Evolutionary conservation across 345 rosid species (phyloP).

Genomic region (Syzygium grande): DNA sequence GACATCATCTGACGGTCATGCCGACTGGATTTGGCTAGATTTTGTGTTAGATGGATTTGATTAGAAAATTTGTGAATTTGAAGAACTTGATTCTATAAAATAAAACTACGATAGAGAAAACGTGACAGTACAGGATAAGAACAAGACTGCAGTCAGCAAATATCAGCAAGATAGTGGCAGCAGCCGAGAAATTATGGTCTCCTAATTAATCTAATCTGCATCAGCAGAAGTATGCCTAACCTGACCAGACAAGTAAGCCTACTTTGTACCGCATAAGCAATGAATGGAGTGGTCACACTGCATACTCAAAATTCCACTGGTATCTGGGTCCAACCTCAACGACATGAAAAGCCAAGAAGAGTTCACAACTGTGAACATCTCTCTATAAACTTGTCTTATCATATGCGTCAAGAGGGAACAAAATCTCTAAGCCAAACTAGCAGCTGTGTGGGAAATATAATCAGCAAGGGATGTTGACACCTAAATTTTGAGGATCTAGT

Average conservation of each 20-base stretch:
- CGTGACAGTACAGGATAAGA: background rate
- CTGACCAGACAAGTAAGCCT: constrained; percentile 91
- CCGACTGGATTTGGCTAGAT: background rate
- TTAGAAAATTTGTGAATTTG: background rate
- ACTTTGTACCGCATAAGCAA: constrained; percentile 81
- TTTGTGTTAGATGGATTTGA: background rate
- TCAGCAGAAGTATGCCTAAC: constrained; percentile 14
- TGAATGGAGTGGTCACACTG: constrained; percentile 92
- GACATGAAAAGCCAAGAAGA: background rate
- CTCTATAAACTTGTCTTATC: background rate
- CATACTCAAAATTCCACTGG: constrained; percentile 73
- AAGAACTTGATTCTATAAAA: fast-evolving
- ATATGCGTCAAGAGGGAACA: too few species aligned
- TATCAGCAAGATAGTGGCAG: background rate
- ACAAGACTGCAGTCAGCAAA: background rate
- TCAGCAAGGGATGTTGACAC: background rate
- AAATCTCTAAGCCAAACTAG: too few species aligned
- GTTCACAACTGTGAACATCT: background rate
- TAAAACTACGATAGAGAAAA: background rate
- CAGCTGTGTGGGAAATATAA: background rate
- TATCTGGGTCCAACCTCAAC: constrained; percentile 93
- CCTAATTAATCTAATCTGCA: too few species aligned
- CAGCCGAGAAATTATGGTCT: fast-evolving
- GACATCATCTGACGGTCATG: background rate
- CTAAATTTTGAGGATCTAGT: fast-evolving